These are phyloP conservation scores for Eremothecium sinecaudum DNA, from an alignment of 1,139 yeast genomes.

Conservation along the genomic window DNA sequence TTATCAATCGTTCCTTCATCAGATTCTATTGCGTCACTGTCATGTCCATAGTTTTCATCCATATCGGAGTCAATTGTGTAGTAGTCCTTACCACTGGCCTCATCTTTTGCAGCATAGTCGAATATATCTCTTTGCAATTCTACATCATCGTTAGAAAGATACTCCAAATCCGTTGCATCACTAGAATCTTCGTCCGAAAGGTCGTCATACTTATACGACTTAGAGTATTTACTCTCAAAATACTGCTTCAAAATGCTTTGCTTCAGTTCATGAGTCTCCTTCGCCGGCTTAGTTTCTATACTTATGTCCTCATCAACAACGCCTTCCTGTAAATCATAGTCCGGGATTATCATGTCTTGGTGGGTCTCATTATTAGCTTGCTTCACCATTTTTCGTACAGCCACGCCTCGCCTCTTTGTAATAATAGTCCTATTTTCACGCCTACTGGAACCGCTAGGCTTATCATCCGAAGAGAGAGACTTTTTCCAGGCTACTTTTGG, in stretches of 20 bases:
- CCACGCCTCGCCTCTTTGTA: conserved; percentile 1
- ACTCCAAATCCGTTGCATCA: too few species aligned
- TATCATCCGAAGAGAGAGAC: conserved; percentile 11
- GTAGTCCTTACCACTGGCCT: too few species aligned
- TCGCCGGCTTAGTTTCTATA: neutral
- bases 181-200: conserved; percentile 5
- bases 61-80: too few species aligned
- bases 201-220: conserved; percentile 6
- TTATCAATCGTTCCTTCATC: neutral
- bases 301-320: neutral
- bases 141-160: too few species aligned
- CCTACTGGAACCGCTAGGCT: too few species aligned
- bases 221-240: conserved; percentile 3
- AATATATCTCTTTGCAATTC: too few species aligned
- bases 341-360: too few species aligned
- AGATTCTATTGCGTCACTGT: neutral
- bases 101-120: too few species aligned
- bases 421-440: neutral
- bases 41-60: too few species aligned
- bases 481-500: conserved; percentile 29
- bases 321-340: conserved; percentile 1
- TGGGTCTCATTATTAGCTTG: too few species aligned
- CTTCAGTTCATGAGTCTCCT: neutral
- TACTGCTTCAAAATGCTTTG: too few species aligned
- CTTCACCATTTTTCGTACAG: conserved; percentile 1